Evolutionary conservation across 2,329 filamentous ascomycete species (phyloP).

Genomic region (Colletotrichum shisoi): DNA sequence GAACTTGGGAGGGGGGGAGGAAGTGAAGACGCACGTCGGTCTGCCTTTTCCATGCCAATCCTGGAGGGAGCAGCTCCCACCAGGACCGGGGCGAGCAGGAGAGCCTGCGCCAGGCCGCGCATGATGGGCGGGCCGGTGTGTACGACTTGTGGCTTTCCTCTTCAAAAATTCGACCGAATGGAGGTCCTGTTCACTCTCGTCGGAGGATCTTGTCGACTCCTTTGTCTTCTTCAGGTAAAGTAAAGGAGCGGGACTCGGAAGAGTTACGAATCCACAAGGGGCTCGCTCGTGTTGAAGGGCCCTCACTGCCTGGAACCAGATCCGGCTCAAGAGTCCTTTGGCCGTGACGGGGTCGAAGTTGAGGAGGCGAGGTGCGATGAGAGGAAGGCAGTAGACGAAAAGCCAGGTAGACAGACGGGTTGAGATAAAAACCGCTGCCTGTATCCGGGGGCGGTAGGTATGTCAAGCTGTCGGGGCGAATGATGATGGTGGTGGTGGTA

Average conservation of each 20-base stretch:
- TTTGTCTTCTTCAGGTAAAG: no score
- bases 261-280: no score
- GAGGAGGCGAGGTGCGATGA: neutral
- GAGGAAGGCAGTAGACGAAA: neutral
- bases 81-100: constrained; percentile 50
- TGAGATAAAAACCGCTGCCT: constrained; percentile 27
- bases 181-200: no score
- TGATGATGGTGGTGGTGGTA: neutral
- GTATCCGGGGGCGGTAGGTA: neutral
- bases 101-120: constrained; percentile 40
- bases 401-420: constrained; percentile 2
- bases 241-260: no score
- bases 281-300: no score
- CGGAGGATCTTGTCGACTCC: no score
- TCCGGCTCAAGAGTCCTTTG: neutral
- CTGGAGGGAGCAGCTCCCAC: constrained; percentile 43
- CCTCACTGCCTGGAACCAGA: no score
- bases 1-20: neutral
- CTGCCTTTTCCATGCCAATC: constrained; percentile 16
- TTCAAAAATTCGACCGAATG: no score
- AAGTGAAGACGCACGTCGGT: constrained; percentile 4
- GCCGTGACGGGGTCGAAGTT: neutral
- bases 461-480: neutral
- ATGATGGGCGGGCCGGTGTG: constrained; percentile 23
- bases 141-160: neutral